Percentiles rank a stretch among this genome's conserved stretches.
phyloP scores from a whole-genome alignment of 768 basidiomycete genomes.

The Lentinula raphanica region DNA sequence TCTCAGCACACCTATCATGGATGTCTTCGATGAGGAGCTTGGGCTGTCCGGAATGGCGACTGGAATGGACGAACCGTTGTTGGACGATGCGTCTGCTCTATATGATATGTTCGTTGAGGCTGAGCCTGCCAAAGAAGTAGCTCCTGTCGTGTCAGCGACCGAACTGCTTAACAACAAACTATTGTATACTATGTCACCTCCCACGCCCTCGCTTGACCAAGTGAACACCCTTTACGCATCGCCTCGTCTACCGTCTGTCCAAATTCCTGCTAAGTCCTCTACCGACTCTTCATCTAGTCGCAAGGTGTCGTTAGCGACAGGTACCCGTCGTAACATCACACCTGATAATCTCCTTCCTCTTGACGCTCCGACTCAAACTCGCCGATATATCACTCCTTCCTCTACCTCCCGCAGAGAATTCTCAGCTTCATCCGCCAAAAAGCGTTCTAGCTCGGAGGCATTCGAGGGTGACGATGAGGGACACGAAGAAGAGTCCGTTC shows the following conservation, averaged over 20 bases:
- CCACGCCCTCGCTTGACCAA: slow-evolving; percentile 43
- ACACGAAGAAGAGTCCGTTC: slow-evolving; percentile 31
- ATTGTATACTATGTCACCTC: slow-evolving; percentile 47
- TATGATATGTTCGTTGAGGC: not conserved
- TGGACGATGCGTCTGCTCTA: not conserved
- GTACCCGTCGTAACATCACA: slow-evolving; percentile 54
- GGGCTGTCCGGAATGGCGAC: not conserved
- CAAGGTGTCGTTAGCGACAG: slow-evolving; percentile 15
- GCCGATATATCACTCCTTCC: slow-evolving; percentile 70
- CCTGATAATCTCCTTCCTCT: slow-evolving; percentile 61
- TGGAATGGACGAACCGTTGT: not conserved
- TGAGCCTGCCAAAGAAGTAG: not conserved
- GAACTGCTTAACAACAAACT: slow-evolving; percentile 26
- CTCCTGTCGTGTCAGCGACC: not conserved
- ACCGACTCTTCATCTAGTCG: slow-evolving; percentile 23
- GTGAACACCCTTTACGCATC: slow-evolving; percentile 28
- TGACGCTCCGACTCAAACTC: slow-evolving; percentile 75
- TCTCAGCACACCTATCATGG: slow-evolving; percentile 18
- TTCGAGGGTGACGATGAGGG: slow-evolving; percentile 17
- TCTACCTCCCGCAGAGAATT: slow-evolving; percentile 75
- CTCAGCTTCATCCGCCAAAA: slow-evolving; percentile 64
- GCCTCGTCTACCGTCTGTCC: slow-evolving; percentile 17
- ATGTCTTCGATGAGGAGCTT: not conserved
- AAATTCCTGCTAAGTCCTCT: slow-evolving; percentile 8
- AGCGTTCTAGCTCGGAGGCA: slow-evolving; percentile 41